A percentile compares a stretch with the other conserved stretches of the same genome.
Conservation (phyloP, 139 green algal species). For the Chlorella sorokiniana region DNA sequence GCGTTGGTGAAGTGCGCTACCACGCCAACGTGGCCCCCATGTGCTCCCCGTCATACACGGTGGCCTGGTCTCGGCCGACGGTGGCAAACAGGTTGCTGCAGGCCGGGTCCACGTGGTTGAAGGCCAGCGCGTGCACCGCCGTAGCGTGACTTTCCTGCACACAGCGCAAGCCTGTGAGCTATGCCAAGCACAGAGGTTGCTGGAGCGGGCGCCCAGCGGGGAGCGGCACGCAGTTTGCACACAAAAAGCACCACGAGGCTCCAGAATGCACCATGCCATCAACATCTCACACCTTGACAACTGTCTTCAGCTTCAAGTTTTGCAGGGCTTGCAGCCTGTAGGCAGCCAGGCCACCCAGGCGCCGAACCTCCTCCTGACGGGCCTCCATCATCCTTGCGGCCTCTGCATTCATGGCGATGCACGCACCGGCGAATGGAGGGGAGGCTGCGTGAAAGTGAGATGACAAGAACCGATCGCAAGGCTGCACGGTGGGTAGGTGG, state of each 20-base stretch:
- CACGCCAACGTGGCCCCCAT: slow-evolving; percentile 67
- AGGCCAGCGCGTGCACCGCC: slow-evolving; percentile 42
- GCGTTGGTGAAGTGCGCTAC: slow-evolving; percentile 69
- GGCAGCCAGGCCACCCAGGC: slow-evolving; percentile 32
- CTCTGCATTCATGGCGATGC: slow-evolving; percentile 50
- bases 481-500: too few relatives aligned
- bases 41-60: slow-evolving; percentile 73
- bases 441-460: not conserved
- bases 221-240: too few relatives aligned
- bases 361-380: slow-evolving; percentile 30
- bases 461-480: too few relatives aligned
- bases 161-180: too few relatives aligned
- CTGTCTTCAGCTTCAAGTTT: slow-evolving; percentile 62
- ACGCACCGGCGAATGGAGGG: not conserved
- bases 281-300: slow-evolving; percentile 54
- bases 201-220: too few relatives aligned
- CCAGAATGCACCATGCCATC: slow-evolving; percentile 38
- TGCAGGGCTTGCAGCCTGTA: slow-evolving; percentile 48
- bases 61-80: slow-evolving; percentile 61
- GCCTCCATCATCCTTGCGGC: not conserved
- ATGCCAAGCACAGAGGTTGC: too few relatives aligned
- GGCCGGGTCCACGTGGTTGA: slow-evolving; percentile 45
- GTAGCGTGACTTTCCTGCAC: slow-evolving; percentile 64
- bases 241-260: too few relatives aligned
- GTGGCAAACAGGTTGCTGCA: slow-evolving; percentile 64